These are phyloP conservation scores for Neurospora cerealis DNA, from an alignment of 495 filamentous ascomycete species.

Conservation along the genomic window DNA sequence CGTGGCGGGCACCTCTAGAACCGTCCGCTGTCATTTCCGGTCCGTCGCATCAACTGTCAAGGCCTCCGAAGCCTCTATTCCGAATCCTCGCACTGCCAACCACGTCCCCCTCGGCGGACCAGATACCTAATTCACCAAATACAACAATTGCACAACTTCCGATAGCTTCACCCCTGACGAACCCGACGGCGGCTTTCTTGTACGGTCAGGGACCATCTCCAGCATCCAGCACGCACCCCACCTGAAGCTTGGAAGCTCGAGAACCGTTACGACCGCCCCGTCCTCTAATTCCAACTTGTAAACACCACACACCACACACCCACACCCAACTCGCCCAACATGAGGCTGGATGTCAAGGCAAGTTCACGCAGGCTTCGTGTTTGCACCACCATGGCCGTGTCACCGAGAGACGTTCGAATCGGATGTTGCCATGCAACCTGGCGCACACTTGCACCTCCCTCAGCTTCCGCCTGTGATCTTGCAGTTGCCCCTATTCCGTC, in stretches of 20 bases:
- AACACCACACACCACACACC: background rate
- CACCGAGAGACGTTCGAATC: slow-evolving; percentile 9
- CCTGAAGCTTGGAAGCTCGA: slow-evolving; percentile 15
- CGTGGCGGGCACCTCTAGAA: slow-evolving; percentile 20
- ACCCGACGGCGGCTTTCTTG: background rate
- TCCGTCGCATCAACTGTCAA: background rate
- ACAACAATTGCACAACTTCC: slow-evolving; percentile 1
- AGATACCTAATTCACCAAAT: background rate
- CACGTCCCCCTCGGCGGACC: background rate
- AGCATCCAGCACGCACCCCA: slow-evolving; percentile 9
- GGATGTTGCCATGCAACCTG: slow-evolving; percentile 1
- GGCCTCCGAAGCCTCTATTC: background rate
- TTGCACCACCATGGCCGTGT: slow-evolving; percentile 1
- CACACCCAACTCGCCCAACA: slow-evolving; percentile 35
- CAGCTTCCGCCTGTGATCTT: slow-evolving; percentile 7
- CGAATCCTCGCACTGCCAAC: background rate
- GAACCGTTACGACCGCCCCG: background rate
- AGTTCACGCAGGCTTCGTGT: slow-evolving; percentile 21
- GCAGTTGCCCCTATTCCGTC: background rate
- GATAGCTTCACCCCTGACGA: background rate
- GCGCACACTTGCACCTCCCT: slow-evolving; percentile 1
- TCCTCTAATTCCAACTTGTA: background rate
- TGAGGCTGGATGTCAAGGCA: slow-evolving; percentile 91
- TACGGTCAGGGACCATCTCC: slow-evolving; percentile 9
- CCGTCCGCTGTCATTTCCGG: background rate